Percentiles rank a stretch among this genome's conserved stretches.
Evolutionary conservation across 495 filamentous ascomycete species (phyloP).

Genomic region (Trichoderma reesei): DNA sequence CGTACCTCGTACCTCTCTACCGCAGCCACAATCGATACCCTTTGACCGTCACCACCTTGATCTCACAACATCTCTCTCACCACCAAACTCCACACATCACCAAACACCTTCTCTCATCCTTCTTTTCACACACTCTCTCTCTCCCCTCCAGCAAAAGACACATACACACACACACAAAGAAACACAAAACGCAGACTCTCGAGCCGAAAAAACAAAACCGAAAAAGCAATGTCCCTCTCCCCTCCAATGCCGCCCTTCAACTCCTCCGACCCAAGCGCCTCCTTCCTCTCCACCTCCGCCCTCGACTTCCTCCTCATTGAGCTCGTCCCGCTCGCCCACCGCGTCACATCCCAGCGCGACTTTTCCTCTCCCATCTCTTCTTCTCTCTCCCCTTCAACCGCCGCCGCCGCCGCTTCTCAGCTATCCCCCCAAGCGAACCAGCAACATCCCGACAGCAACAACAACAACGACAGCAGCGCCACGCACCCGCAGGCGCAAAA

Average conservation of each 20-base stretch:
- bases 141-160: background rate
- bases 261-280: conserved; percentile 64
- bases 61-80: background rate
- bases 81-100: background rate
- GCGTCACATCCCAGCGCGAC: conserved; percentile 54
- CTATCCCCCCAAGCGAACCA: background rate
- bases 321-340: conserved; percentile 87
- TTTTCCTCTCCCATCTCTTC: conserved; percentile 19
- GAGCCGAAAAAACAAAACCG: no score
- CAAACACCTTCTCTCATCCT: background rate
- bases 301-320: conserved; percentile 94
- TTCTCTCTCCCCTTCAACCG: conserved; percentile 2
- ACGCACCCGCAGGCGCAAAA: background rate
- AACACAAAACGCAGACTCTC: background rate
- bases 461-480: no score
- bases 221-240: conserved; percentile 62
- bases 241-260: conserved; percentile 57
- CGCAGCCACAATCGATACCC: no score
- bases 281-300: conserved; percentile 68
- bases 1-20: no score
- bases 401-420: background rate
- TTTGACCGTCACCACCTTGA: no score
- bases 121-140: background rate
- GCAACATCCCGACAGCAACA: no score
- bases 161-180: background rate